These are phyloP conservation scores for Castanea mollissima DNA, from an alignment of 306 rosid genomes.

Conservation along the genomic window DNA sequence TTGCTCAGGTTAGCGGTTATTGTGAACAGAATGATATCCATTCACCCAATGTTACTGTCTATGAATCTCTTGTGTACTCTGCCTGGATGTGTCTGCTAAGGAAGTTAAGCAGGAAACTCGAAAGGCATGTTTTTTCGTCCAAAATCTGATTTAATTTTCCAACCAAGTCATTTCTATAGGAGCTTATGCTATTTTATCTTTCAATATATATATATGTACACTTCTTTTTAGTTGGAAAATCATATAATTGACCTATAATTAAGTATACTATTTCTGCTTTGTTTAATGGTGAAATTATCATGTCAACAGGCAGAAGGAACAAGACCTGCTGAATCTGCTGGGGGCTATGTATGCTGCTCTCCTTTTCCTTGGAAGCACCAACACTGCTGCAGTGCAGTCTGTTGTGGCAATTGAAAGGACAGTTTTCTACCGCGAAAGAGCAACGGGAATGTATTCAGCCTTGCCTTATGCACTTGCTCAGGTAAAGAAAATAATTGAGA, in stretches of 20 bases:
- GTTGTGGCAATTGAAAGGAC: constrained; percentile 47
- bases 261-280: neutral
- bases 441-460: constrained; percentile 51
- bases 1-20: constrained; percentile 46
- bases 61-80: constrained; percentile 49
- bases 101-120: constrained; percentile 33
- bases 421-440: constrained; percentile 53
- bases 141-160: neutral
- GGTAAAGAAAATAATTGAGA: constrained; percentile 22
- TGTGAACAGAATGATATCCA: constrained; percentile 58
- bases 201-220: too few relatives aligned
- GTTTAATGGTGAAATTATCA: neutral
- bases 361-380: constrained; percentile 48
- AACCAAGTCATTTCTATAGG: neutral
- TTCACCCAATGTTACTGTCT: constrained; percentile 41
- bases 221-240: too few relatives aligned
- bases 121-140: constrained; percentile 32
- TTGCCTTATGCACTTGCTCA: constrained; percentile 56
- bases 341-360: constrained; percentile 41
- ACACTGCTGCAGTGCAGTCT: constrained; percentile 38
- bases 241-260: too few relatives aligned
- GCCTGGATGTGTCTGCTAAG: constrained; percentile 50
- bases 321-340: constrained; percentile 41
- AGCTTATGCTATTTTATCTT: too few relatives aligned
- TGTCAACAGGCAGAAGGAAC: constrained; percentile 36